phyloP scores from a whole-genome alignment of 495 filamentous ascomycete genomes.

The Oleoguttula mirabilis region DNA sequence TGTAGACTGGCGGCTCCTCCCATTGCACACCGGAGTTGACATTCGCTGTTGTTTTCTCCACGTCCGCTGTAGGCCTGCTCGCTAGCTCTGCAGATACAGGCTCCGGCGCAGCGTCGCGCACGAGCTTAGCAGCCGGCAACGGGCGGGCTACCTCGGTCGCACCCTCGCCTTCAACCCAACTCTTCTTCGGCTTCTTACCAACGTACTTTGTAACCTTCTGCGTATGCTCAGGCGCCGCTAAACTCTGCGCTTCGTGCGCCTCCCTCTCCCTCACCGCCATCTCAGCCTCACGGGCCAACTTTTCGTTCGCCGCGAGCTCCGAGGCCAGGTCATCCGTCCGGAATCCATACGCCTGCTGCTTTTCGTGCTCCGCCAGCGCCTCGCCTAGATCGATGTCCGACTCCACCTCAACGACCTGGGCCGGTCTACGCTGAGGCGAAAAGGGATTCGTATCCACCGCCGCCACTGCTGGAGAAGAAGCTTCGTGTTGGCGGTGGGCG shows the following conservation, averaged over 20 bases:
- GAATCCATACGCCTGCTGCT: constrained; percentile 2
- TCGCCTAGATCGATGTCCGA: constrained; percentile 18
- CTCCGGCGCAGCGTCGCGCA: not conserved
- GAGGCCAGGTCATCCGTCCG: constrained; percentile 6
- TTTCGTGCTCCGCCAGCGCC: constrained; percentile 17
- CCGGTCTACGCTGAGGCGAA: not conserved
- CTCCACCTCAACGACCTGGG: constrained; percentile 13
- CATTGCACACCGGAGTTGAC: constrained; percentile 2
- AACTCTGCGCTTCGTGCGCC: constrained; percentile 7
- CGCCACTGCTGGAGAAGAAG: not conserved
- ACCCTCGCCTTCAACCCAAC: not conserved
- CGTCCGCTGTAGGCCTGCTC: not conserved
- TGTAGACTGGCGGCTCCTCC: constrained; percentile 42
- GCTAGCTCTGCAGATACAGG: not conserved
- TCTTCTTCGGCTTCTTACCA: not conserved
- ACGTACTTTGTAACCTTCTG: not conserved
- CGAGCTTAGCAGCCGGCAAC: not conserved
- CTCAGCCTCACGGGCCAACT: not conserved
- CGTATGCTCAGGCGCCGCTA: constrained; percentile 1
- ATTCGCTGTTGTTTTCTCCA: not conserved
- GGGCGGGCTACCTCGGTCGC: not conserved
- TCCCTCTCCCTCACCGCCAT: constrained; percentile 10
- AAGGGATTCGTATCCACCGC: not conserved
- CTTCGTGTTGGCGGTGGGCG: constrained; percentile 27
- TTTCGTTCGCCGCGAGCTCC: constrained; percentile 10